phyloP scores from a whole-genome alignment of 208 protist genomes.

The Lotmaria passim region DNA sequence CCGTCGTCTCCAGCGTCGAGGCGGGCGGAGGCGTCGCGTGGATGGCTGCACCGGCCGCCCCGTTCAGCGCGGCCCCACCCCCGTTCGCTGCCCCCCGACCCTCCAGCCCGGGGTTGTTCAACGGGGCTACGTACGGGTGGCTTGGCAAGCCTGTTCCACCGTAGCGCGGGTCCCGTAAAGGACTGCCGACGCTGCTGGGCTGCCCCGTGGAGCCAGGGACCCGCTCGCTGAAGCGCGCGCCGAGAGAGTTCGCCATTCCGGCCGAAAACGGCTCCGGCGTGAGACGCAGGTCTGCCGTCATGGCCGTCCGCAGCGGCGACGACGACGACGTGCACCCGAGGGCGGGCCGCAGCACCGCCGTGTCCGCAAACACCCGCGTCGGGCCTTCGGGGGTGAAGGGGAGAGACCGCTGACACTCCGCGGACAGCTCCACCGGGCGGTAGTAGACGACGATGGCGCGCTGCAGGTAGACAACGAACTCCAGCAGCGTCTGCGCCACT shows the following conservation, averaged over 20 bases:
- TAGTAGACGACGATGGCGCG: slow-evolving; percentile 26
- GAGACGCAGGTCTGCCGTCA: slow-evolving; percentile 12
- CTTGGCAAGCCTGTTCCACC: not conserved
- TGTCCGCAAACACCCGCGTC: slow-evolving; percentile 21
- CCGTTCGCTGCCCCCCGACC: not conserved
- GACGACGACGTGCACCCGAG: slow-evolving; percentile 26
- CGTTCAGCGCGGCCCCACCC: not conserved
- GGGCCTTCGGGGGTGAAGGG: slow-evolving; percentile 11
- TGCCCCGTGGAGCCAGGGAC: not conserved
- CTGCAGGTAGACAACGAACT: slow-evolving; percentile 39
- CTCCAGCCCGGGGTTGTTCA: not conserved
- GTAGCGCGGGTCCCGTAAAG: slow-evolving; percentile 2
- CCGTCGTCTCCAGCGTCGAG: slow-evolving; percentile 15
- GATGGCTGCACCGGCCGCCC: not conserved
- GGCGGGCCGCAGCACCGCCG: slow-evolving; percentile 17
- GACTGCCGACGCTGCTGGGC: slow-evolving; percentile 10
- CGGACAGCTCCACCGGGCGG: slow-evolving; percentile 8
- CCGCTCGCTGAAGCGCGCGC: slow-evolving; percentile 10
- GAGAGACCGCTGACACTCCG: slow-evolving; percentile 1
- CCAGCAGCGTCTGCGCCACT: slow-evolving; percentile 33
- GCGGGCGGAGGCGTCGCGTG: not conserved
- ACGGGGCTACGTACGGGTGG: not conserved
- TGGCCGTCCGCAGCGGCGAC: slow-evolving; percentile 13
- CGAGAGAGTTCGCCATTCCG: not conserved
- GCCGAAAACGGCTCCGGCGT: not conserved